phyloP scores from a whole-genome alignment of 495 filamentous ascomycete genomes.

The Neurospora sp. region DNA sequence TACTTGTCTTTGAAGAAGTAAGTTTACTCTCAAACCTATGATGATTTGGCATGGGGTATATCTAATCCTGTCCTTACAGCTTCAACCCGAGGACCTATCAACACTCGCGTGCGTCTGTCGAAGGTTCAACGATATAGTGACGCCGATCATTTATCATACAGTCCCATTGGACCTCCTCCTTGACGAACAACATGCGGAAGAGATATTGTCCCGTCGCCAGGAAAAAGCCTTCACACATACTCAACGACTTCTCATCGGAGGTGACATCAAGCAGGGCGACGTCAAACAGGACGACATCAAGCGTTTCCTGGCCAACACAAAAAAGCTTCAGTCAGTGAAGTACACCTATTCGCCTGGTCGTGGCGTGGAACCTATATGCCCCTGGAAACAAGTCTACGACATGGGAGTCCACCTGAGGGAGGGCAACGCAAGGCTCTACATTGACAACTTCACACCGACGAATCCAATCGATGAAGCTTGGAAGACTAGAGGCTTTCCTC shows the following conservation, averaged over 20 bases:
- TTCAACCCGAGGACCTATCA: not conserved
- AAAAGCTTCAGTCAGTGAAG: not conserved
- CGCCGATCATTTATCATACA: constrained; percentile 18
- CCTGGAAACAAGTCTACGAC: not conserved
- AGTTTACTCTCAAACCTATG: not conserved
- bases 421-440: not conserved
- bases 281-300: not conserved
- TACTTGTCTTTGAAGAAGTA: constrained; percentile 20
- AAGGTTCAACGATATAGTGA: constrained; percentile 15
- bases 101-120: not conserved
- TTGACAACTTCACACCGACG: not conserved
- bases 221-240: constrained; percentile 15
- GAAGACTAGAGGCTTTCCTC: not conserved
- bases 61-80: not conserved
- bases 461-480: not conserved
- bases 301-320: not conserved
- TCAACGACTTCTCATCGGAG: constrained; percentile 10
- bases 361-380: not conserved
- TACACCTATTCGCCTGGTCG: not conserved
- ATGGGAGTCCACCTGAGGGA: not conserved
- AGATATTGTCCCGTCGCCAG: constrained; percentile 6
- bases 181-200: constrained; percentile 8
- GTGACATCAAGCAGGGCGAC: not conserved
- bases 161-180: constrained; percentile 13
- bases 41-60: not conserved